Evolutionary conservation across 768 basidiomycete species (phyloP).

Genomic region (Tylopilus sp.): DNA sequence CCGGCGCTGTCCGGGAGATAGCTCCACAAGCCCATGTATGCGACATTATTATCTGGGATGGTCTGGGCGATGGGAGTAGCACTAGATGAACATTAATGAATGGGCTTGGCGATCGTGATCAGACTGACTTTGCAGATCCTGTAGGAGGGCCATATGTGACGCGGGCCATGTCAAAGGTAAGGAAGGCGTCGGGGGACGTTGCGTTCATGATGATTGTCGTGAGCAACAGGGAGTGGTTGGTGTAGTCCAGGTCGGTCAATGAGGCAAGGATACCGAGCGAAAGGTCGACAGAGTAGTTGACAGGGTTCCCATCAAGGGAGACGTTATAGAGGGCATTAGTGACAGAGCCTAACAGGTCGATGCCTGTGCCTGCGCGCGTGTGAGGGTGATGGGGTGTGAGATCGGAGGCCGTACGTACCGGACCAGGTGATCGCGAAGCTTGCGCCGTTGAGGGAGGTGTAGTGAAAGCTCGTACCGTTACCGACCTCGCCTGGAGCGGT

Average conservation of each 20-base stretch:
- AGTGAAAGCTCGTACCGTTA: slow-evolving; percentile 55
- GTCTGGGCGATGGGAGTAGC: slow-evolving; percentile 33
- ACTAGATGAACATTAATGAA: slow-evolving; percentile 30
- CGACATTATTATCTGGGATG: slow-evolving; percentile 44
- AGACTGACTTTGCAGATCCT: slow-evolving; percentile 34
- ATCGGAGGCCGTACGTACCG: slow-evolving; percentile 41
- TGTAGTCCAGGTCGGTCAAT: slow-evolving; percentile 44
- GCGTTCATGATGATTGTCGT: slow-evolving; percentile 40
- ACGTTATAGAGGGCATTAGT: slow-evolving; percentile 44
- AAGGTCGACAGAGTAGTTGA: slow-evolving; percentile 24
- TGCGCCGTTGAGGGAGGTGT: slow-evolving; percentile 59
- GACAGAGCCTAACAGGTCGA: slow-evolving; percentile 55
- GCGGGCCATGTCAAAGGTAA: slow-evolving; percentile 58
- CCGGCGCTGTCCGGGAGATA: slow-evolving; percentile 32
- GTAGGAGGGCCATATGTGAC: slow-evolving; percentile 40
- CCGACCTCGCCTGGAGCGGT: slow-evolving; percentile 41
- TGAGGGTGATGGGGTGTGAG: background rate
- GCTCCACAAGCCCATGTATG: slow-evolving; percentile 57
- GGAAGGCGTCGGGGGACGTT: slow-evolving; percentile 33
- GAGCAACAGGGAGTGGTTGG: slow-evolving; percentile 53
- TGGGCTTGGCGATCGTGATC: slow-evolving; percentile 1
- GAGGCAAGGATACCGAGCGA: slow-evolving; percentile 45
- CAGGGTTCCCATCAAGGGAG: slow-evolving; percentile 46
- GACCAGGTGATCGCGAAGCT: slow-evolving; percentile 55
- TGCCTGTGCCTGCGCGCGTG: slow-evolving; percentile 53